Evolutionary conservation across 441 rosid genomes (phyloP), one percentile per base, ranked within the genome.

Genomic region (Aleurites moluccanus): DNA sequence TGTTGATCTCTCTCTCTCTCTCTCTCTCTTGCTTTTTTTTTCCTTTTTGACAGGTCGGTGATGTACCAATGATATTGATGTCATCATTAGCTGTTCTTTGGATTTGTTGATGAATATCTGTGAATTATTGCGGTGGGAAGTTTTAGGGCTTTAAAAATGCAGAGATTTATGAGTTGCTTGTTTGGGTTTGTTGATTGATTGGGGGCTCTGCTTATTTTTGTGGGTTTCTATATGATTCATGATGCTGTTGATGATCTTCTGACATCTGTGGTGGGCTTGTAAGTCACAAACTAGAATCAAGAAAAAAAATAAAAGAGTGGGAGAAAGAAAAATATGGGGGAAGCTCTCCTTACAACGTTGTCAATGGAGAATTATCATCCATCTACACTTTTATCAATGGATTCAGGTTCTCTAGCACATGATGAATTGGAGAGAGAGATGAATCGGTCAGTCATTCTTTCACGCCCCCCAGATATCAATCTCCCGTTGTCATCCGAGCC

Each of bases 291-390:
- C 47, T 45, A 27, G 72, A 66, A 74, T 64, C 38, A 67, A 68
- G 72, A 49, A 69, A 50, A 67, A 60, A 4, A 61, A 57, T 33
- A 59, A 28, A 35, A 66, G 67, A 56, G 2, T 8, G 56, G 16
- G 18, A 27, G 55, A 6, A 49, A 73, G 64, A 47, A 38, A 72
- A 68, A 56, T 70, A 86, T 88, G 98, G 96, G 89, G 74, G 94
- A 88, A 84, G 87, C 92, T 75, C 86, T 83, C 52, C 80, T 90
- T 35, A 89, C 90, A 13, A 75, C 89, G 8, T 81, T 91, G 60
- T 87, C 95, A 20, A 93, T 91, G 80, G 97, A 93, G 80, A 93
- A 88, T 78, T 89, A 93, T 79, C 97, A 88, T 74, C 98, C 94
- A 15, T 93, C 97, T 0, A 93, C 98, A 14, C 86, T 93, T 70